Percentiles rank a stretch among this genome's conserved stretches.
Conservation (phyloP, 2,329 filamentous ascomycete genomes). For the Byssoonygena ceratinophila region DNA sequence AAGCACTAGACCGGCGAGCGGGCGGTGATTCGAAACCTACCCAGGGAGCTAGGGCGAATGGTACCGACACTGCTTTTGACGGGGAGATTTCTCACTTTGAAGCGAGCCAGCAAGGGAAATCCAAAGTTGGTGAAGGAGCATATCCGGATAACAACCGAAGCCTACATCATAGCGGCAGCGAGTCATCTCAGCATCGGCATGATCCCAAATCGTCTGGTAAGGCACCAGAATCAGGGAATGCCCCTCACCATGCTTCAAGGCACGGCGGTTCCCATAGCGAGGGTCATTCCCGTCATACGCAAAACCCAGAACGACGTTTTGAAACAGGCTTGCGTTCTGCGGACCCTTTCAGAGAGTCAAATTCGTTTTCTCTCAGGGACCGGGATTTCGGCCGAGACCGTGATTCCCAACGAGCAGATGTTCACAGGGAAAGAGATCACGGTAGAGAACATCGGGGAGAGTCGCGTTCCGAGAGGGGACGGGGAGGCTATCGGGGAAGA, state of each 20-base stretch:
- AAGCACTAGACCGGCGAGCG: conserved; percentile 13
- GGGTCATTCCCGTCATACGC: conserved; percentile 22
- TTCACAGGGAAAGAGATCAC: conserved; percentile 15
- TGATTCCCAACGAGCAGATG: conserved; percentile 19
- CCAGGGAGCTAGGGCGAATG: conserved; percentile 3
- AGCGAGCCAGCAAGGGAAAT: conserved; percentile 21
- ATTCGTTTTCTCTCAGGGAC: conserved; percentile 21
- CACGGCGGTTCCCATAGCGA: conserved; percentile 26
- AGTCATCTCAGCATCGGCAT: conserved; percentile 26
- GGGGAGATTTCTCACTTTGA: conserved; percentile 18
- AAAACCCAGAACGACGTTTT: conserved; percentile 29
- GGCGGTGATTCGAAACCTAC: neutral
- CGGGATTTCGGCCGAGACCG: conserved; percentile 22
- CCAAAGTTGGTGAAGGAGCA: conserved; percentile 21
- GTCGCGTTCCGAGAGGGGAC: conserved; percentile 30
- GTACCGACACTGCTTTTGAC: neutral
- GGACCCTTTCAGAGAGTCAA: conserved; percentile 24
- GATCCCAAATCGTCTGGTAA: conserved; percentile 29
- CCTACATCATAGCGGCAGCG: conserved; percentile 18
- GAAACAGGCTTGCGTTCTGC: conserved; percentile 32
- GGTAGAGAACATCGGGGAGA: conserved; percentile 25
- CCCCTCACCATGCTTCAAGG: conserved; percentile 19
- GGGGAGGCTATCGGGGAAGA: conserved; percentile 34
- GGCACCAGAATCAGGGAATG: conserved; percentile 24
- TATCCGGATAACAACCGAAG: conserved; percentile 16